Percentiles rank a stretch among this genome's conserved stretches.
Evolutionary conservation across 169 alveolate genomes (phyloP).

Genomic region (Cardiosporidium cionae): DNA sequence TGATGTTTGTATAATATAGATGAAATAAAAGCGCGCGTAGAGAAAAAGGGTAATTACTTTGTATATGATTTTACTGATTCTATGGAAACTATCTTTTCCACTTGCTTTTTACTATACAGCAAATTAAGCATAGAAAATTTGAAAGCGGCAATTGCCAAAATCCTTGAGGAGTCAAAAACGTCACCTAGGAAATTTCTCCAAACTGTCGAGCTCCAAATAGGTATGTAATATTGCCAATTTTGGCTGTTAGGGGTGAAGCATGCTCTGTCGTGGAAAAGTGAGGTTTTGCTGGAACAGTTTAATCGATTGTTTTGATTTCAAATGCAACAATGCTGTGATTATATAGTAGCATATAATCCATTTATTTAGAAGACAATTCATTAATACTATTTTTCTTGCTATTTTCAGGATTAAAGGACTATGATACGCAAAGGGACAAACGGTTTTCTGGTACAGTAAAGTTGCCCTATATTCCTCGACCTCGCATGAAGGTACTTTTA

Average conservation of each 20-base stretch:
- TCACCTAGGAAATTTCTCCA: slow-evolving; percentile 92
- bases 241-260: neutral
- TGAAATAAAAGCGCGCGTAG: too few relatives aligned
- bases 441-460: slow-evolving; percentile 99
- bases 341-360: too few relatives aligned
- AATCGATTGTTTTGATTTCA: neutral
- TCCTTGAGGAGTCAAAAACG: slow-evolving; percentile 82
- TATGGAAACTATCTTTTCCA: neutral
- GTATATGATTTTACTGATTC: too few relatives aligned
- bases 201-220: slow-evolving; percentile 97
- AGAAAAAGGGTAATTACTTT: too few relatives aligned
- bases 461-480: slow-evolving; percentile 92
- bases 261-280: neutral
- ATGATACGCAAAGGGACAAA: slow-evolving; percentile 99
- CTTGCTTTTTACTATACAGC: slow-evolving; percentile 30
- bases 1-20: too few relatives aligned
- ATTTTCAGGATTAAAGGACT: slow-evolving; percentile 85
- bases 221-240: neutral
- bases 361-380: too few relatives aligned
- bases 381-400: too few relatives aligned
- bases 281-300: neutral
- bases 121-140: slow-evolving; percentile 65
- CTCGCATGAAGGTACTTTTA: slow-evolving; percentile 88
- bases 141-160: slow-evolving; percentile 81
- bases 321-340: too few relatives aligned